Conservation (phyloP, 331 rosid species). For the Arachis monticola region DNA sequence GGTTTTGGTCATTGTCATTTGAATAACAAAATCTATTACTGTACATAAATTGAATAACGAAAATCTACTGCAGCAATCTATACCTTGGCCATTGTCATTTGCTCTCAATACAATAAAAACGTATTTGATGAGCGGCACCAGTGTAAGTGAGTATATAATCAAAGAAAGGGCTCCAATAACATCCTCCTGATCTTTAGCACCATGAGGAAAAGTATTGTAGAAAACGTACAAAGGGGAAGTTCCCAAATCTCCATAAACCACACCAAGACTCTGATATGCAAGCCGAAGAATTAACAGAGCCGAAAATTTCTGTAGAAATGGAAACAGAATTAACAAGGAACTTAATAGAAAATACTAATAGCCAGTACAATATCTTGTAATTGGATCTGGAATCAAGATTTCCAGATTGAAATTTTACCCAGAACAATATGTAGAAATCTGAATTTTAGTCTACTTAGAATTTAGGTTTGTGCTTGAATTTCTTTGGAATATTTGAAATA, state of each 20-base stretch:
- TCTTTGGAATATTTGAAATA: no score
- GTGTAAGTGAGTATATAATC: conserved; percentile 95
- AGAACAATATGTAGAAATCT: neutral
- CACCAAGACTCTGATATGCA: conserved; percentile 98
- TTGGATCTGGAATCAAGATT: neutral
- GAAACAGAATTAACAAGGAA: conserved; percentile 40
- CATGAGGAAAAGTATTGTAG: conserved; percentile 80
- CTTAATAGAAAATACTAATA: conserved; percentile 10
- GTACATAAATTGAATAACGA: no score
- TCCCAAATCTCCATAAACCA: conserved; percentile 97
- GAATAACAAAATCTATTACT: no score
- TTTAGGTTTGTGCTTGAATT: no score
- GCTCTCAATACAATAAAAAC: conserved; percentile 82
- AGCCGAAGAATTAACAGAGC: conserved; percentile 77
- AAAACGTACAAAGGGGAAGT: conserved; percentile 97
- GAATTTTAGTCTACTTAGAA: neutral
- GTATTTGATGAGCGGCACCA: conserved; percentile 87
- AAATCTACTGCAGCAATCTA: conserved; percentile 8
- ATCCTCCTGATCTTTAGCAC: conserved; percentile 65
- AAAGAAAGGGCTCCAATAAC: conserved; percentile 94
- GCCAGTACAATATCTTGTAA: neutral
- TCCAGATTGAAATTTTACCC: neutral
- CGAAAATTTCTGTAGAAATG: conserved; percentile 71
- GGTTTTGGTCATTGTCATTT: no score
- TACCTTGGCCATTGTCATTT: conserved; percentile 99